Percentiles rank a stretch among this genome's conserved stretches.
phyloP scores from a whole-genome alignment of 148 eudicot species.

The Beta vulgaris region DNA sequence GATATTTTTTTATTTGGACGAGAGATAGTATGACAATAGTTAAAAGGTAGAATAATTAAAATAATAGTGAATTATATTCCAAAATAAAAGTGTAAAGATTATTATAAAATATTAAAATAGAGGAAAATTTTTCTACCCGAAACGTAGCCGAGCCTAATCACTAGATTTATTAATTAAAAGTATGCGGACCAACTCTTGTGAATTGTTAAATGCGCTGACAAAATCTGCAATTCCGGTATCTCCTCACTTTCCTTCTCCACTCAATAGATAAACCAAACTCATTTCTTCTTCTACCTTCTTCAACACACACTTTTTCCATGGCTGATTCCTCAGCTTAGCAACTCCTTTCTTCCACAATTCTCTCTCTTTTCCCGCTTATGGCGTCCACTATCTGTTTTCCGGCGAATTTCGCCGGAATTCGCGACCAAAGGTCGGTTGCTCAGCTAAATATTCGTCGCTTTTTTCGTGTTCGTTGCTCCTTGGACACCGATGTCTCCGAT shows the following conservation, averaged over 20 bases:
- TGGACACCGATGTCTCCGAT: slow-evolving; percentile 80
- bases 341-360: not conserved
- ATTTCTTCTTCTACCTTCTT: not conserved
- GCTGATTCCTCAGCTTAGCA: not conserved
- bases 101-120: too few species aligned
- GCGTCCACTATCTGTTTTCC: slow-evolving; percentile 49
- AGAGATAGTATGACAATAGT: too few species aligned
- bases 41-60: too few species aligned
- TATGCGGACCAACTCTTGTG: too few species aligned
- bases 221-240: not conserved
- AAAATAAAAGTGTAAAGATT: too few species aligned
- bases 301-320: not conserved
- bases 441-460: slow-evolving; percentile 31
- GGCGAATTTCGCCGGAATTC: slow-evolving; percentile 33
- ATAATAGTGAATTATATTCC: too few species aligned
- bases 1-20: too few species aligned
- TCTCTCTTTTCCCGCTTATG: slow-evolving; percentile 9
- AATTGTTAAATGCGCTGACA: not conserved
- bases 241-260: not conserved
- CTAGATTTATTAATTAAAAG: too few species aligned
- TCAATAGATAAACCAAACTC: slow-evolving; percentile 3
- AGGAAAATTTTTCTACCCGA: too few species aligned
- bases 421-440: slow-evolving; percentile 24
- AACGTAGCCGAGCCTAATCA: too few species aligned
- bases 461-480: slow-evolving; percentile 48